Percentiles rank a stretch among this genome's conserved stretches.
Conservation (phyloP, 768 basidiomycete species). For the Atractiella rhizophila region DNA sequence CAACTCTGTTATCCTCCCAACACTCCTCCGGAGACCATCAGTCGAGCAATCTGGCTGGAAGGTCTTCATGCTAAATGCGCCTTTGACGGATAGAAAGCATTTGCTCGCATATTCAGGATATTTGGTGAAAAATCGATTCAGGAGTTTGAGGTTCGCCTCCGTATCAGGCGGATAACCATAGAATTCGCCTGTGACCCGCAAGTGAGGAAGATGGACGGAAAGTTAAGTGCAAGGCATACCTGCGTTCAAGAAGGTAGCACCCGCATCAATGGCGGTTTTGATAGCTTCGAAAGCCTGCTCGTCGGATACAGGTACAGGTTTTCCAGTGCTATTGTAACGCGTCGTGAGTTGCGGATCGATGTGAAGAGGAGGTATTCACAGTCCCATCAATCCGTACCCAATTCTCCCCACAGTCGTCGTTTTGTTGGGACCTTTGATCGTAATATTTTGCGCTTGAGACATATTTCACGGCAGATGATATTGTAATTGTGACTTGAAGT, state of each 20-base stretch:
- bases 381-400: no score
- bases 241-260: constrained; percentile 27
- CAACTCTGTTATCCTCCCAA: no score
- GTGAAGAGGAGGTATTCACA: no score
- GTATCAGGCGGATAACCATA: constrained; percentile 28
- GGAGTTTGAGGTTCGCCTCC: constrained; percentile 28
- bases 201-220: neutral
- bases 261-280: constrained; percentile 23
- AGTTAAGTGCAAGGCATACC: constrained; percentile 15
- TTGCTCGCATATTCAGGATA: constrained; percentile 27
- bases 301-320: no score
- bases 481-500: no score
- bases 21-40: no score
- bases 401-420: no score
- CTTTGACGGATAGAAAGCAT: constrained; percentile 31
- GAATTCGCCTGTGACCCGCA: constrained; percentile 25
- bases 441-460: no score
- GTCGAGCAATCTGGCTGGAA: constrained; percentile 8
- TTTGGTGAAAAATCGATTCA: constrained; percentile 30
- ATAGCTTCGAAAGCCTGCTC: constrained; percentile 39
- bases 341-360: no score
- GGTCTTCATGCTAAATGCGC: constrained; percentile 14
- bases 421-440: no score
- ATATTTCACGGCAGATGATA: no score
- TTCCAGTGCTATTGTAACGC: no score